Percentiles rank a stretch among this genome's conserved stretches.
These are phyloP conservation scores for Penicillium manginii DNA, from an alignment of 495 filamentous ascomycete genomes.

Conservation along the genomic window DNA sequence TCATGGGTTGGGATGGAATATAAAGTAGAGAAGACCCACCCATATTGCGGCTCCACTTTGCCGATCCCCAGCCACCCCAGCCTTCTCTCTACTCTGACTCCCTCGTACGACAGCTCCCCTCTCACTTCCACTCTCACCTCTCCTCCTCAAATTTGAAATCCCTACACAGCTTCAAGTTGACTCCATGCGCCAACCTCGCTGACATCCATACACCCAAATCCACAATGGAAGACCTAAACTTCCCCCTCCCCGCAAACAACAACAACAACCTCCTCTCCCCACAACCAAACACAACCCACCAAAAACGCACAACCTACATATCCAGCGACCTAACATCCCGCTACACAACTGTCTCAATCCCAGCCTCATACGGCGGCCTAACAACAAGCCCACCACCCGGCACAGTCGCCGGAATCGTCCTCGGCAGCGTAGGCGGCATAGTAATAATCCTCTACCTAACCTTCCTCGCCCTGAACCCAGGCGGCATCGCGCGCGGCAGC, in stretches of 20 bases:
- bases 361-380: constrained; percentile 67
- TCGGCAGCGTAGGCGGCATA: constrained; percentile 84
- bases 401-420: constrained; percentile 78
- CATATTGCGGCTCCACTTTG: too few species aligned
- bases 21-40: too few species aligned
- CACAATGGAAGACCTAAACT: background rate
- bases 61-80: too few species aligned
- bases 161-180: too few species aligned
- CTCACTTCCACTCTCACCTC: too few species aligned
- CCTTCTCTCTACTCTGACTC: too few species aligned
- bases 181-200: too few species aligned
- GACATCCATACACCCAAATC: too few species aligned
- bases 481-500: constrained; percentile 30
- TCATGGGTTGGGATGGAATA: too few species aligned
- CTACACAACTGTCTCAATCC: constrained; percentile 57
- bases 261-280: constrained; percentile 5
- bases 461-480: constrained; percentile 65
- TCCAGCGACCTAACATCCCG: constrained; percentile 25
- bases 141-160: too few species aligned
- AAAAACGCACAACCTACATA: constrained; percentile 7
- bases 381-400: constrained; percentile 65
- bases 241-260: constrained; percentile 7
- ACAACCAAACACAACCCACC: background rate
- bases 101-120: too few species aligned
- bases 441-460: constrained; percentile 75